Percentiles rank a stretch among this genome's conserved stretches.
Conservation (phyloP, 768 basidiomycete species). For the Trametes coccinea region DNA sequence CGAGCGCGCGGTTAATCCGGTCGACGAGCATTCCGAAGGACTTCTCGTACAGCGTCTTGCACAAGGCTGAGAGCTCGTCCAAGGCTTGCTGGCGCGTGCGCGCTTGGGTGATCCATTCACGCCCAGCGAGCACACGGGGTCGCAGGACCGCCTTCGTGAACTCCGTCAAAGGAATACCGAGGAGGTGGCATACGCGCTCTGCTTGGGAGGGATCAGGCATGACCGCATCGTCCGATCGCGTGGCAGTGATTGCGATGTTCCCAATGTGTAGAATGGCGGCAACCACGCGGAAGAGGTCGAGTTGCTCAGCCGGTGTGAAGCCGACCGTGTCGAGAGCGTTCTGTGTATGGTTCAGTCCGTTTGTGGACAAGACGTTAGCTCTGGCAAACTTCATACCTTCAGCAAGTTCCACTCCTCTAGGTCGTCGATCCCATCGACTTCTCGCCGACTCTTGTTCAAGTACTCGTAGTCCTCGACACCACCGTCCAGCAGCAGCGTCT, state of each 20-base stretch:
- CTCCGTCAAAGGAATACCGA: conserved; percentile 85
- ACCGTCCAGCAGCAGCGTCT: conserved; percentile 71
- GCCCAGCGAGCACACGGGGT: conserved; percentile 88
- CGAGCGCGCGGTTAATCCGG: conserved; percentile 90
- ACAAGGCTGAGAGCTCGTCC: conserved; percentile 87
- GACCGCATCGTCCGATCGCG: conserved; percentile 74
- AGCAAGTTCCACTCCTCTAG: conserved; percentile 82
- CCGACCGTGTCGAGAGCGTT: conserved; percentile 88
- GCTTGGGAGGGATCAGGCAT: conserved; percentile 85
- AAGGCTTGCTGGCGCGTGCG: conserved; percentile 88
- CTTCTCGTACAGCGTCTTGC: conserved; percentile 97
- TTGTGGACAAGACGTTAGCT: background rate
- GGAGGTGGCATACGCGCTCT: conserved; percentile 84
- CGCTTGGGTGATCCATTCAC: conserved; percentile 96
- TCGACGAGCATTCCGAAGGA: conserved; percentile 94
- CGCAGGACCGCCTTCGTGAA: conserved; percentile 87
- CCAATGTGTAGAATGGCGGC: conserved; percentile 95
- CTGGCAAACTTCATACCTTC: conserved; percentile 46
- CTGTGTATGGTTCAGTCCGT: conserved; percentile 37
- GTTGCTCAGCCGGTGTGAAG: conserved; percentile 79
- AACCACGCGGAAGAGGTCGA: conserved; percentile 91
- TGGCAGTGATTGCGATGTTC: conserved; percentile 81
- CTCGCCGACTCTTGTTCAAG: conserved; percentile 83
- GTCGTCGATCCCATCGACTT: conserved; percentile 97
- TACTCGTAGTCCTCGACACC: conserved; percentile 84